A percentile compares a stretch with the other conserved stretches of the same genome.
Evolutionary conservation across 345 rosid genomes (phyloP).

Genomic region (Ricinus communis): DNA sequence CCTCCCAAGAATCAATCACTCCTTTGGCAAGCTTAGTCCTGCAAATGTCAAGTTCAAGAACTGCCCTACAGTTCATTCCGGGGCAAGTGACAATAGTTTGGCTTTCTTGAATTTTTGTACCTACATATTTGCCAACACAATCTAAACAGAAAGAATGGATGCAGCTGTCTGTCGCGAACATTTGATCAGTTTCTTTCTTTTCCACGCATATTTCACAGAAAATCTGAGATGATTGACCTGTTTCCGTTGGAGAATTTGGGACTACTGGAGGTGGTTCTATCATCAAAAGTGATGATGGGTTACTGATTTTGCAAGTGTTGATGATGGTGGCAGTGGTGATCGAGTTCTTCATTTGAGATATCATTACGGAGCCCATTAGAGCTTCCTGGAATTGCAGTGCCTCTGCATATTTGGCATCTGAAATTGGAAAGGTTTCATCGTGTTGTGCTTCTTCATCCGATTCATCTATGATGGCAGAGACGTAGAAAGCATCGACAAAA

Average conservation of each 20-base stretch:
- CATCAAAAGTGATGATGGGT: neutral
- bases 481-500: conserved; percentile 40
- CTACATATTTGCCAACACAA: conserved; percentile 51
- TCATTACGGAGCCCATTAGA: conserved; percentile 24
- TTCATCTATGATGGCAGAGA: conserved; percentile 34
- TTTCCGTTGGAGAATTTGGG: neutral
- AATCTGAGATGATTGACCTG: conserved; percentile 31
- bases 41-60: conserved; percentile 47
- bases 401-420: conserved; percentile 45
- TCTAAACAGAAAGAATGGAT: conserved; percentile 52
- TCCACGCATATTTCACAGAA: conserved; percentile 63
- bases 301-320: no score
- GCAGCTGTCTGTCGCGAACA: conserved; percentile 42
- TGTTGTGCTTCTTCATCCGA: conserved; percentile 14
- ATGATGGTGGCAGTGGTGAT: no score
- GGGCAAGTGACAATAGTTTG: conserved; percentile 47
- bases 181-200: conserved; percentile 34
- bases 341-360: conserved; percentile 2
- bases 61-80: conserved; percentile 39
- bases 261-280: neutral
- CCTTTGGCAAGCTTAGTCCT: conserved; percentile 38
- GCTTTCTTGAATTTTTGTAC: conserved; percentile 33
- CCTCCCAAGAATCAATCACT: conserved; percentile 59
- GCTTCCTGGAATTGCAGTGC: conserved; percentile 53
- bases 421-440: conserved; percentile 28